Percentiles rank a stretch among this genome's conserved stretches.
These are phyloP conservation scores for Candida yuanshanica DNA, from an alignment of 805 yeast species.

Conservation along the genomic window DNA sequence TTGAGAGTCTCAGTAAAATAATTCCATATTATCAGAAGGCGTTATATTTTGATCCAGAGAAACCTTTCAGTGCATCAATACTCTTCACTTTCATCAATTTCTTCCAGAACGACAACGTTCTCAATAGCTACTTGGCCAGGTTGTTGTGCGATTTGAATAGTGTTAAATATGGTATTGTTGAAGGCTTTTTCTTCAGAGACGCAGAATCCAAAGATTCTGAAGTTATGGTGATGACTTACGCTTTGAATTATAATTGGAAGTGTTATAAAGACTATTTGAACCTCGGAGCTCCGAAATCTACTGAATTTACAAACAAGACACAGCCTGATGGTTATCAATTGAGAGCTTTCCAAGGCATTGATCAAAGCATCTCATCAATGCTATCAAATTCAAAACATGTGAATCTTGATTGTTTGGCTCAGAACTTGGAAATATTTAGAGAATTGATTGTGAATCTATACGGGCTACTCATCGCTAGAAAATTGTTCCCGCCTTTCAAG, in stretches of 20 bases:
- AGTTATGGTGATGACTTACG: background rate
- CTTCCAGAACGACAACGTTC: background rate
- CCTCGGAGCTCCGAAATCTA: background rate
- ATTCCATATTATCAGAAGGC: background rate
- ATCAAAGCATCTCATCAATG: background rate
- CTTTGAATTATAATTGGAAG: background rate
- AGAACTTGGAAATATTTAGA: background rate
- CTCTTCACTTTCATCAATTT: background rate
- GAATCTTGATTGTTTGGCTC: background rate
- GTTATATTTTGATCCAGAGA: background rate
- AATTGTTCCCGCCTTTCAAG: background rate
- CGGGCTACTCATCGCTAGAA: background rate
- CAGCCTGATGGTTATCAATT: background rate
- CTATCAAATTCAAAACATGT: background rate
- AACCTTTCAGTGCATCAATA: background rate
- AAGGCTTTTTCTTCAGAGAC: background rate
- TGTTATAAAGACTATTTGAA: background rate
- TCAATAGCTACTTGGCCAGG: background rate
- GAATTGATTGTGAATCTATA: background rate
- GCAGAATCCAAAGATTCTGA: background rate
- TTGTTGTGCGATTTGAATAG: background rate
- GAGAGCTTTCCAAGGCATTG: background rate
- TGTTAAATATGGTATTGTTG: background rate
- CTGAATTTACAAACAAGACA: background rate
- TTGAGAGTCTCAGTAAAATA: background rate